A percentile compares a stretch with the other conserved stretches of the same genome.
These are phyloP conservation scores for Collariella sp. DNA, from an alignment of 495 filamentous ascomycete genomes.

Conservation along the genomic window DNA sequence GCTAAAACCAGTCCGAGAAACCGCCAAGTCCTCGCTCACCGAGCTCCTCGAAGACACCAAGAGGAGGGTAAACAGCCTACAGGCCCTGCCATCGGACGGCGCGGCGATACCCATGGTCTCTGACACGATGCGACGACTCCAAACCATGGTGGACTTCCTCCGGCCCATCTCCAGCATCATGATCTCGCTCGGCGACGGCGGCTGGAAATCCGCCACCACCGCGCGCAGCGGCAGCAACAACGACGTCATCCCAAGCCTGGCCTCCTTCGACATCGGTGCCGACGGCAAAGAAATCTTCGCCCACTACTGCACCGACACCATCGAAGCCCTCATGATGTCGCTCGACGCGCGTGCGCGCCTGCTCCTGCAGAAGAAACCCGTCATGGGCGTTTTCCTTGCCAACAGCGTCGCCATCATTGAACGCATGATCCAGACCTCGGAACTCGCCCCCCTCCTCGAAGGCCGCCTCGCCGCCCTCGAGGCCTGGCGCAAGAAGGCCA, in stretches of 20 bases:
- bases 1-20: constrained; percentile 81
- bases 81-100: constrained; percentile 69
- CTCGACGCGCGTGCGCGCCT: constrained; percentile 69
- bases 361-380: constrained; percentile 66
- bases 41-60: constrained; percentile 84
- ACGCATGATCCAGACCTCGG: constrained; percentile 72
- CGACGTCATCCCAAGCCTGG: constrained; percentile 60
- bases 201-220: constrained; percentile 57
- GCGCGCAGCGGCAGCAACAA: constrained; percentile 45
- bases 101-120: constrained; percentile 66
- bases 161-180: constrained; percentile 82
- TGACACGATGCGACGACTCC: constrained; percentile 79
- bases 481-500: constrained; percentile 76
- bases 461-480: constrained; percentile 58
- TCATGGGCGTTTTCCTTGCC: constrained; percentile 81
- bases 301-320: constrained; percentile 76
- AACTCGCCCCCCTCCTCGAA: constrained; percentile 65
- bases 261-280: constrained; percentile 78
- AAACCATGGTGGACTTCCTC: constrained; percentile 79
- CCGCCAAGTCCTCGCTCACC: constrained; percentile 74
- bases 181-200: constrained; percentile 84
- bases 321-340: constrained; percentile 66
- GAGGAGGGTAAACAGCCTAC: constrained; percentile 51
- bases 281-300: constrained; percentile 83
- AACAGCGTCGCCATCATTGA: constrained; percentile 85